These are phyloP conservation scores for Eleusine indica DNA, from an alignment of 176 grass and related monocot genomes.

Conservation along the genomic window DNA sequence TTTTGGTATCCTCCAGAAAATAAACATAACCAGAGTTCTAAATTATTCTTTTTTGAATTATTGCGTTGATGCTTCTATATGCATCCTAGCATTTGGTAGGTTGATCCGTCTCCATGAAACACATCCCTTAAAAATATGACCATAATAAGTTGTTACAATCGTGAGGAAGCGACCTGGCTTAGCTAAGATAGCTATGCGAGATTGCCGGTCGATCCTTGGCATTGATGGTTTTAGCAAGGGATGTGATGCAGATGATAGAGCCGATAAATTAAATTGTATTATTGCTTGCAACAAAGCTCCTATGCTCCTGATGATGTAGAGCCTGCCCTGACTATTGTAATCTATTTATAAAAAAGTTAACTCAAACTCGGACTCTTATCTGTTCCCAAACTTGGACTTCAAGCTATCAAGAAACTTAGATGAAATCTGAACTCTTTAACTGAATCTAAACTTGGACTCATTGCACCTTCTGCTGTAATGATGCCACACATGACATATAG, in stretches of 20 bases:
- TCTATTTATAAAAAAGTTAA: not conserved
- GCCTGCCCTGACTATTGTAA: not conserved
- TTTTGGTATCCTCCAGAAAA: not conserved
- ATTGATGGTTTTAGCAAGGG: not conserved
- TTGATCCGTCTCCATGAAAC: not conserved
- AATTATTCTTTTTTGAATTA: constrained; percentile 22
- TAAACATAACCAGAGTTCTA: not conserved
- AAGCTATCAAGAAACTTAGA: not conserved
- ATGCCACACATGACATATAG: not conserved
- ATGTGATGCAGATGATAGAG: not conserved
- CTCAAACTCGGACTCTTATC: not conserved
- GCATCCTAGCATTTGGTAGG: not conserved
- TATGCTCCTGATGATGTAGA: not conserved
- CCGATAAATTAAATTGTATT: not conserved
- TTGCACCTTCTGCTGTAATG: not conserved
- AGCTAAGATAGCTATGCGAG: too few species aligned
- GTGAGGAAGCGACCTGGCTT: too few species aligned
- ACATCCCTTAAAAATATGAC: not conserved
- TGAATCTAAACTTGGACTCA: not conserved
- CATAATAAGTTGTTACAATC: not conserved
- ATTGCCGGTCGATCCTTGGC: too few species aligned
- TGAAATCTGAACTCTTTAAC: not conserved
- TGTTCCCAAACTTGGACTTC: not conserved
- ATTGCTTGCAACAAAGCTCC: not conserved
- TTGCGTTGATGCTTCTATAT: constrained; percentile 9